Percentiles rank a stretch among this genome's conserved stretches.
phyloP scores from a whole-genome alignment of 192 early-diverging fungal genomes.

The Coemansia furcata region DNA sequence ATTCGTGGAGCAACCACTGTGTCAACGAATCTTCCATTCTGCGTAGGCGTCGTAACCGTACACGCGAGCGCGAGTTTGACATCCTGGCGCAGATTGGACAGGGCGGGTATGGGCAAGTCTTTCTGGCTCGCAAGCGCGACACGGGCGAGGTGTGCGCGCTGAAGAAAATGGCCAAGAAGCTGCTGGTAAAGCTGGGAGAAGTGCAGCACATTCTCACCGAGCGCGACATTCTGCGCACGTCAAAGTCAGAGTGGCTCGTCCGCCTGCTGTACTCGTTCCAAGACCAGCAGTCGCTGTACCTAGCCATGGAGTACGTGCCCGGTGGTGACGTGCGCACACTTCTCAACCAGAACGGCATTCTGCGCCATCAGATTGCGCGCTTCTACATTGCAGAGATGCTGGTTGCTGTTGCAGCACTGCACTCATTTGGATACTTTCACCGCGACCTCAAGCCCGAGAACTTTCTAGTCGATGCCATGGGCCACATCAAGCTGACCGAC shows the following conservation, averaged over 20 bases:
- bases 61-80: constrained; percentile 64
- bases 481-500: constrained; percentile 88
- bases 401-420: constrained; percentile 67
- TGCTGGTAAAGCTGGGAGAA: constrained; percentile 63
- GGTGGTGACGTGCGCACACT: constrained; percentile 79
- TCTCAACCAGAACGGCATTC: constrained; percentile 66
- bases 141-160: constrained; percentile 69
- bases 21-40: constrained; percentile 59
- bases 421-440: constrained; percentile 52
- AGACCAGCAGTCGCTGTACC: constrained; percentile 66
- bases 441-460: constrained; percentile 55
- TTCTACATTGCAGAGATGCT: constrained; percentile 91
- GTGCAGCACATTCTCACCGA: constrained; percentile 73
- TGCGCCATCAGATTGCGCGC: constrained; percentile 72
- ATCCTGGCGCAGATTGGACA: constrained; percentile 74
- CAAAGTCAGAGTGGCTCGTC: constrained; percentile 78
- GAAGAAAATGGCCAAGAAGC: constrained; percentile 74
- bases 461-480: constrained; percentile 54
- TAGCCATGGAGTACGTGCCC: constrained; percentile 69
- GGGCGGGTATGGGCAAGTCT: constrained; percentile 80
- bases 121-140: constrained; percentile 68
- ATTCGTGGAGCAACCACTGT: constrained; percentile 41
- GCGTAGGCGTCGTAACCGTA: constrained; percentile 68
- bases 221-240: constrained; percentile 70
- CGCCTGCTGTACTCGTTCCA: constrained; percentile 90